Evolutionary conservation across 2,329 filamentous ascomycete species (phyloP).

Genomic region (Thyridium curvatum): DNA sequence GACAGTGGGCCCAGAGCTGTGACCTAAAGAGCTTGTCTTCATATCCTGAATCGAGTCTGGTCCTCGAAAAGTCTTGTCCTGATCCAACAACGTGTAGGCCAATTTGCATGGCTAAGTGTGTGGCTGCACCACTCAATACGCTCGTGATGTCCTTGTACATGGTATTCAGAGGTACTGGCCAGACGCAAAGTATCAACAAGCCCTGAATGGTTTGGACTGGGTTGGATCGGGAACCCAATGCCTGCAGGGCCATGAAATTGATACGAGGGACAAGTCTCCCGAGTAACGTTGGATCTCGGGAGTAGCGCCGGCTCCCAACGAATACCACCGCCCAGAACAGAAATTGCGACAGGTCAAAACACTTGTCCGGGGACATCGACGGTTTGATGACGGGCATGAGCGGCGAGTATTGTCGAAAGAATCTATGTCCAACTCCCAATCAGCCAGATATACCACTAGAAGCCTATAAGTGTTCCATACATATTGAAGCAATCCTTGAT

Average conservation of each 20-base stretch:
- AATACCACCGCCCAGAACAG: slow-evolving; percentile 32
- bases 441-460: no score
- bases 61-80: slow-evolving; percentile 30
- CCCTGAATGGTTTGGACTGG: slow-evolving; percentile 29
- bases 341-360: slow-evolving; percentile 6
- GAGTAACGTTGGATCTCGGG: slow-evolving; percentile 24
- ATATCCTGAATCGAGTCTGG: slow-evolving; percentile 24
- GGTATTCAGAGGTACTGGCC: slow-evolving; percentile 30
- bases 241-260: slow-evolving; percentile 26
- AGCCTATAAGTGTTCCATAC: slow-evolving; percentile 1
- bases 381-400: slow-evolving; percentile 5
- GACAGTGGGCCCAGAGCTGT: slow-evolving; percentile 26
- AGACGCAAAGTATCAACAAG: slow-evolving; percentile 29
- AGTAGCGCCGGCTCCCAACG: slow-evolving; percentile 27
- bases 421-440: slow-evolving; percentile 4
- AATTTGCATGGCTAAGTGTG: slow-evolving; percentile 31
- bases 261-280: slow-evolving; percentile 22
- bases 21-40: slow-evolving; percentile 24
- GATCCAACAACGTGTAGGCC: slow-evolving; percentile 29
- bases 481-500: slow-evolving; percentile 6
- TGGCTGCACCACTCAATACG: slow-evolving; percentile 28
- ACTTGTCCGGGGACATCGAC: neutral
- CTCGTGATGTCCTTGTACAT: slow-evolving; percentile 32
- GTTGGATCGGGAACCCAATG: slow-evolving; percentile 19
- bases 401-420: slow-evolving; percentile 4